phyloP scores from a whole-genome alignment of 371 early-diverging fungal genomes.

The Rhizopus arrhizus region DNA sequence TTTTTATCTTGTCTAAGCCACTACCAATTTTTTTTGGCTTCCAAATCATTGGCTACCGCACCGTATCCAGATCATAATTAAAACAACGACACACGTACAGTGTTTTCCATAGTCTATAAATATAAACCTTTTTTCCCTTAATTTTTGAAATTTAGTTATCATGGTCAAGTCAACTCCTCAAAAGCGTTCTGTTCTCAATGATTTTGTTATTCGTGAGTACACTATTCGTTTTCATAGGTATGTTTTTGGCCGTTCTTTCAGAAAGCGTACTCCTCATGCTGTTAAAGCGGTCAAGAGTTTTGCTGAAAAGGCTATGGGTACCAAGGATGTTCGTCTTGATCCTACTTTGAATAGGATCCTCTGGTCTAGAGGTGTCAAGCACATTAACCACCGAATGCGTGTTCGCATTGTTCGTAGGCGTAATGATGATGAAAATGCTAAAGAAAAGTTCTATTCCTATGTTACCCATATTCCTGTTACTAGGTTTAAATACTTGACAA shows the following conservation, averaged over 20 bases:
- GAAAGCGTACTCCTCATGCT: slow-evolving; percentile 94
- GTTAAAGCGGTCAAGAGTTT: slow-evolving; percentile 89
- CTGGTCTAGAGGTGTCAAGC: slow-evolving; percentile 91
- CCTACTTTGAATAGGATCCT: slow-evolving; percentile 78
- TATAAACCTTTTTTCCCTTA: no score
- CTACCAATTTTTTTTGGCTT: not conserved
- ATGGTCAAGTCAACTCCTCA: slow-evolving; percentile 38
- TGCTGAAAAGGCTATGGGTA: slow-evolving; percentile 48
- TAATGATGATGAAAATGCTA: slow-evolving; percentile 92
- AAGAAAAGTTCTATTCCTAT: slow-evolving; percentile 92
- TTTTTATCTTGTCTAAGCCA: slow-evolving; percentile 32
- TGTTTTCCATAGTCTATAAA: no score
- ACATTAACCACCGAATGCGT: slow-evolving; percentile 90
- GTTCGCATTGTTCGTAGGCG: slow-evolving; percentile 89
- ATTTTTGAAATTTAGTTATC: no score
- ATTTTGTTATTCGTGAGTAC: slow-evolving; percentile 88
- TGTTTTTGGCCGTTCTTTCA: slow-evolving; percentile 83
- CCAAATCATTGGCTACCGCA: slow-evolving; percentile 26
- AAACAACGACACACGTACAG: no score
- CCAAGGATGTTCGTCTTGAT: slow-evolving; percentile 68
- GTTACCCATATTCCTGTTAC: slow-evolving; percentile 84
- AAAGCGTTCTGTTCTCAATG: slow-evolving; percentile 66
- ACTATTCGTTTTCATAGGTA: slow-evolving; percentile 94
- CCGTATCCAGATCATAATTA: no score
- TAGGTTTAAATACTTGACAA: slow-evolving; percentile 51